Evolutionary conservation across 108 stramenopile genomes (phyloP), one percentile per base, ranked within the genome.

Genomic region (Cyclostephanos invisitatus): DNA sequence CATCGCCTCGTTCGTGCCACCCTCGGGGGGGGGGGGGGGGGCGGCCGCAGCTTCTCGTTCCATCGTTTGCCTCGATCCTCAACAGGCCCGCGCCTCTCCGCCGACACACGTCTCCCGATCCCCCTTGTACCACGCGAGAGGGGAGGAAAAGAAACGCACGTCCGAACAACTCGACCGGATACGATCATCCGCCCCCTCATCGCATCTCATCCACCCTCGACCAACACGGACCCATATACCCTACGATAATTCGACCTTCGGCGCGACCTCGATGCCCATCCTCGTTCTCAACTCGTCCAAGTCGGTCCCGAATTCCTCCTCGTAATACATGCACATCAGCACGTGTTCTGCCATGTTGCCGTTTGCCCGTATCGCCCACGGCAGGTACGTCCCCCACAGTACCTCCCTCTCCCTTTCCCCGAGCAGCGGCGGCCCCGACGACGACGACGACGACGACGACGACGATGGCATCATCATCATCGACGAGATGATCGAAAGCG

Each of bases 291-390:
- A 70, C 11, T 87, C 86, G 18, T 59, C 36, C 67, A 95, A 68
- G 27, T 89, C 89, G 17, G 88, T 91, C 61, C 90, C 91, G 55
- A 90, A 88, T 72, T 92, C 91, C 65, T 85, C 70, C 84, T 95
- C 94, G 72, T 91, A 95, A 75, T 95, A 92, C 11, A 89, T 77
- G 67, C 83, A 89, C 74, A 92, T 67, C 24, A 92, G 74, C 5
- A 32, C 55, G 55, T 27, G 47, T 36, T 22, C 78, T 66, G 36
- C 65, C 80, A 60, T 62, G 21, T 68, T 47, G 7, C 70, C 60
- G 2, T 70, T 67, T 55, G 84, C 64, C 54, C 84, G 65, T 15
- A 78, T 28, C 0, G 91, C 94, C 94, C 94, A 95, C 5, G 91
- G 91, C n/a, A 92, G 73, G 77, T 91, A 91, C n/a, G 77, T 75